phyloP scores from a whole-genome alignment of 371 early-diverging fungal genomes.

The Catenaria anguillulae region DNA sequence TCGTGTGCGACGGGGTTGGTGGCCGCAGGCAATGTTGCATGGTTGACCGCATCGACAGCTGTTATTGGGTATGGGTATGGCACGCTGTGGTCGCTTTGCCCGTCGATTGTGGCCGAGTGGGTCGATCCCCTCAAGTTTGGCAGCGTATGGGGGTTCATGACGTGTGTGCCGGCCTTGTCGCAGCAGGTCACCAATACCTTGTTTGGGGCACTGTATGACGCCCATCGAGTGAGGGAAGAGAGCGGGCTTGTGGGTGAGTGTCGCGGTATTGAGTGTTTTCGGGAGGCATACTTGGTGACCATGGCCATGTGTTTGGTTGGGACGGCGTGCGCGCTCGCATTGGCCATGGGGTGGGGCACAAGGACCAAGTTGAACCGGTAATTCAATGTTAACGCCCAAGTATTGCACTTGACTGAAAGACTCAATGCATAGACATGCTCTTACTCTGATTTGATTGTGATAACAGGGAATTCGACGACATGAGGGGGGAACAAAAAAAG shows the following conservation, averaged over 20 bases:
- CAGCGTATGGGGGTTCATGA: background rate
- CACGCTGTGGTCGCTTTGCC: background rate
- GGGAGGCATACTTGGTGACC: background rate
- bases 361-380: no score
- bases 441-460: no score
- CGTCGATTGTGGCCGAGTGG: conserved; percentile 1
- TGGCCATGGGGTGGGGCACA: background rate
- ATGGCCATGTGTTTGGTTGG: conserved; percentile 1
- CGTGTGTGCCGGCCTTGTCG: conserved; percentile 1
- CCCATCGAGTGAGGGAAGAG: background rate
- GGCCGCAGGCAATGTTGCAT: no score
- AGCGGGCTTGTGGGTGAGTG: background rate
- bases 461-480: no score
- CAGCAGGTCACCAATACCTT: background rate
- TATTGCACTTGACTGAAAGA: no score
- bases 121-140: background rate
- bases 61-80: conserved; percentile 1
- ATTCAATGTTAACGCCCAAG: no score
- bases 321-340: background rate
- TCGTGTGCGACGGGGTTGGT: background rate
- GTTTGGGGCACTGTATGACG: conserved; percentile 2
- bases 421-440: no score
- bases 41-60: background rate
- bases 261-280: background rate
- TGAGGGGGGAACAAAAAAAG: no score